Percentiles rank a stretch among this genome's conserved stretches.
Evolutionary conservation across 1,139 yeast genomes (phyloP).

Genomic region (Zygoascus sp.): DNA sequence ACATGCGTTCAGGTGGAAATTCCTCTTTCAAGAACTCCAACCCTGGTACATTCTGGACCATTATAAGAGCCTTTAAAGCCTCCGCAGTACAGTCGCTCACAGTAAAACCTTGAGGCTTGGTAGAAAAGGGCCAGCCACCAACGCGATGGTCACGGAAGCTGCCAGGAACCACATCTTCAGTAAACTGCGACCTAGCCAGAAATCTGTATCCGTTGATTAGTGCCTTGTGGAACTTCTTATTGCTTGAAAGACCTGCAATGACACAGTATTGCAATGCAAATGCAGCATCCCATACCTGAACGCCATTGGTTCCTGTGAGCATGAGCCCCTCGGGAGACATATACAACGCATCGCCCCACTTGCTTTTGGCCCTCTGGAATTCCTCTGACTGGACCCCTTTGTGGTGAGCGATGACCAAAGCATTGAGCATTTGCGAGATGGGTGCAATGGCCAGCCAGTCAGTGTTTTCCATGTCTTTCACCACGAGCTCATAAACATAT

Average conservation of each 20-base stretch:
- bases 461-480: constrained; percentile 75
- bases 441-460: constrained; percentile 89
- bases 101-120: constrained; percentile 92
- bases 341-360: constrained; percentile 74
- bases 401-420: constrained; percentile 61
- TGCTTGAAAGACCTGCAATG: constrained; percentile 71
- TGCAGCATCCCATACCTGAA: constrained; percentile 96
- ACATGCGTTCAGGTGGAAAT: constrained; percentile 51
- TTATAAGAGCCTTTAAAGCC: constrained; percentile 85
- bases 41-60: constrained; percentile 70
- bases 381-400: constrained; percentile 67
- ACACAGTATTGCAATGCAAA: constrained; percentile 83
- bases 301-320: constrained; percentile 96
- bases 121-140: constrained; percentile 98
- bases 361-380: constrained; percentile 50
- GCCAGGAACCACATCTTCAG: constrained; percentile 70
- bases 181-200: constrained; percentile 77
- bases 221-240: constrained; percentile 60
- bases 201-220: constrained; percentile 64
- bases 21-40: constrained; percentile 48
- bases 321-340: constrained; percentile 90
- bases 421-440: constrained; percentile 79
- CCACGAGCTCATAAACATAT: constrained; percentile 56
- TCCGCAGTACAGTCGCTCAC: constrained; percentile 98
- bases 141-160: constrained; percentile 76